Percentiles rank a stretch among this genome's conserved stretches.
phyloP scores from a whole-genome alignment of 768 basidiomycete genomes.

The Naematelia aurantialba region DNA sequence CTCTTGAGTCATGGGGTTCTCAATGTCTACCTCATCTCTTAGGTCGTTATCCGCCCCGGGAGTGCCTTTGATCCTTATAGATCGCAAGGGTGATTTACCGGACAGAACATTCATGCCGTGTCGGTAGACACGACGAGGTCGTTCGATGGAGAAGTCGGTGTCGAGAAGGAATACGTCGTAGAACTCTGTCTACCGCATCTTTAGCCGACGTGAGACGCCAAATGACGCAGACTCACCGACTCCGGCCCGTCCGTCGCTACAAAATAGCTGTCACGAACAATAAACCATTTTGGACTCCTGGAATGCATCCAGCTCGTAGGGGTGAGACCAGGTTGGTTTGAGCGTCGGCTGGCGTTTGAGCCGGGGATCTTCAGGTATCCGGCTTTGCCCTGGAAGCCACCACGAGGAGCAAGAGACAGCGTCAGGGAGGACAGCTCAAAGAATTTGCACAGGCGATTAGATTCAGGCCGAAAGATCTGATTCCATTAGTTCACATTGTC shows the following conservation, averaged over 20 bases:
- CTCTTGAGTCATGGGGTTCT: slow-evolving; percentile 38
- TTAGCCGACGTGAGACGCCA: not conserved
- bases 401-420: slow-evolving; percentile 66
- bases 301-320: slow-evolving; percentile 51
- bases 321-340: slow-evolving; percentile 52
- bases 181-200: slow-evolving; percentile 65
- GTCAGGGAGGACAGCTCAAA: slow-evolving; percentile 88
- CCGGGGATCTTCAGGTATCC: slow-evolving; percentile 61
- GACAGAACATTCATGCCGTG: slow-evolving; percentile 72
- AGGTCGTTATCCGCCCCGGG: not conserved
- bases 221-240: slow-evolving; percentile 57
- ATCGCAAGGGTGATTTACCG: slow-evolving; percentile 10
- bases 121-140: slow-evolving; percentile 84
- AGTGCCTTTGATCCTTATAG: not conserved
- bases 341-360: slow-evolving; percentile 45
- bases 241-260: slow-evolving; percentile 82
- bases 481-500: not conserved
- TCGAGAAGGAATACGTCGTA: slow-evolving; percentile 95
- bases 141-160: slow-evolving; percentile 77
- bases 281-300: slow-evolving; percentile 78
- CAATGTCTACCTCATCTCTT: slow-evolving; percentile 22
- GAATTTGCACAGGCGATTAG: slow-evolving; percentile 83
- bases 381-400: slow-evolving; percentile 86
- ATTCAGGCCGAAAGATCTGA: slow-evolving; percentile 92
- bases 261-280: slow-evolving; percentile 85